Percentiles rank a stretch among this genome's conserved stretches.
Evolutionary conservation across 1,284 basidiomycete species (phyloP).

Genomic region (Ganoderma meredithae): DNA sequence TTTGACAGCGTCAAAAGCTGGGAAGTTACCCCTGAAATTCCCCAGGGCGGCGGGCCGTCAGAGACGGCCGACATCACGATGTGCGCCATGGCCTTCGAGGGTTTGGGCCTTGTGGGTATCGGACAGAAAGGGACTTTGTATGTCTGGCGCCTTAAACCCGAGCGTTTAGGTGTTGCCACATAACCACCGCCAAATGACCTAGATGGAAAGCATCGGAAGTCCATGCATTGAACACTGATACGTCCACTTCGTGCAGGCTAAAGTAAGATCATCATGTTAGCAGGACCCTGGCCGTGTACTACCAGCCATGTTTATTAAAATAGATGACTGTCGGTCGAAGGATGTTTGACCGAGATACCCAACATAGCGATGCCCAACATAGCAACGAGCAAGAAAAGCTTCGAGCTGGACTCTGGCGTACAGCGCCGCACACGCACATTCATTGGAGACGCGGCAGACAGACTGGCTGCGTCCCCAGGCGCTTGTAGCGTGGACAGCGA

Average conservation of each 20-base stretch:
- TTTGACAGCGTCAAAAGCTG: slow-evolving; percentile 35
- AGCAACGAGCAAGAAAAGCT: background rate
- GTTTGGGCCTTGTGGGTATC: slow-evolving; percentile 34
- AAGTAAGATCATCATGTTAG: background rate
- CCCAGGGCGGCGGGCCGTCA: background rate
- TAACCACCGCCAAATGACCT: background rate
- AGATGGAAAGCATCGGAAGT: background rate
- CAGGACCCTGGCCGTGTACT: background rate
- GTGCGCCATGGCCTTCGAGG: slow-evolving; percentile 39
- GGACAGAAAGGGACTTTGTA: slow-evolving; percentile 37
- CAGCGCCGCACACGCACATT: too few species aligned
- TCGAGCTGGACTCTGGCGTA: slow-evolving; percentile 15
- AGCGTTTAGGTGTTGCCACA: slow-evolving; percentile 1
- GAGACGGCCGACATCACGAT: slow-evolving; percentile 28
- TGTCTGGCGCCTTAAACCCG: slow-evolving; percentile 34
- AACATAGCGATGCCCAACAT: background rate
- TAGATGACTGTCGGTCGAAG: background rate
- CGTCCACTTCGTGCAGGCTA: background rate
- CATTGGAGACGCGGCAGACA: background rate
- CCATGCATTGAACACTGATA: background rate
- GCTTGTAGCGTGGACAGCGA: background rate
- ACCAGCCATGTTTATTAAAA: background rate
- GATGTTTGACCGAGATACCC: background rate
- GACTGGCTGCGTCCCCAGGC: background rate
- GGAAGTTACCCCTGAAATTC: slow-evolving; percentile 21